Base-by-base conservation (phyloP, 176 grass and related monocot genomes). In the Triticum dicoccoides region DNA sequence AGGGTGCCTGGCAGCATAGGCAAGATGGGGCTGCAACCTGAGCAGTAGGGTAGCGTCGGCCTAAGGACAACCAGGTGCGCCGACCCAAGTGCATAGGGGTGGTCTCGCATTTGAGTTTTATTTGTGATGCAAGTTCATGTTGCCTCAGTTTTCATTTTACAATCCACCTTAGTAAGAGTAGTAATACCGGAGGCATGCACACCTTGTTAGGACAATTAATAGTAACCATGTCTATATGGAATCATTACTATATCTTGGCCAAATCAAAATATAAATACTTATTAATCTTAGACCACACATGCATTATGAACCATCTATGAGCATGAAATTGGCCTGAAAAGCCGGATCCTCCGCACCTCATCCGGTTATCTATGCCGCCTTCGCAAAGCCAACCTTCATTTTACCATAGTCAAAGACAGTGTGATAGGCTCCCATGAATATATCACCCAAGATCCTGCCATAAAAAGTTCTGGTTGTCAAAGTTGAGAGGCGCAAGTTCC, bases 371-470 rank as follows among this genome's bases (percentile, higher is more conserved):
- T 91, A 95, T 34, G 91, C 90, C 4, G 96, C 88, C 82, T 88
- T 88, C 1, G 93, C 93, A 11, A 98, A 98, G 41, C 96, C 93
- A 38, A 98, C 91, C 81, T 82, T 98, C 70, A 91, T 61, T 20
- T 98, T 94, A 38, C 93, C 93, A 18, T 98, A 98, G 85, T 98
- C 93, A 35, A 98, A 98, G 29, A 98, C 93, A 0, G 96, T 98
- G 85, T 96, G 93, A 58, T 96, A 98, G 41, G 71, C 92, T 89
- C 93, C 96, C 96, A 98, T 98, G 84, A 98, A 96, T 51, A 98
- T 69, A 80, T 96, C 93, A 15, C 96, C 96, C 85, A 98, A 87
- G 24, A 98, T 98, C 93, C 93, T 98, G 86, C 32, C 39, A 14
- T 25, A 80, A 3, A 66, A 69, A 69, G 2, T 49, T 47, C 30